Percentiles rank a stretch among this genome's conserved stretches.
These are phyloP conservation scores for Bacterosira constricta DNA, from an alignment of 108 stramenopile genomes.

Conservation along the genomic window DNA sequence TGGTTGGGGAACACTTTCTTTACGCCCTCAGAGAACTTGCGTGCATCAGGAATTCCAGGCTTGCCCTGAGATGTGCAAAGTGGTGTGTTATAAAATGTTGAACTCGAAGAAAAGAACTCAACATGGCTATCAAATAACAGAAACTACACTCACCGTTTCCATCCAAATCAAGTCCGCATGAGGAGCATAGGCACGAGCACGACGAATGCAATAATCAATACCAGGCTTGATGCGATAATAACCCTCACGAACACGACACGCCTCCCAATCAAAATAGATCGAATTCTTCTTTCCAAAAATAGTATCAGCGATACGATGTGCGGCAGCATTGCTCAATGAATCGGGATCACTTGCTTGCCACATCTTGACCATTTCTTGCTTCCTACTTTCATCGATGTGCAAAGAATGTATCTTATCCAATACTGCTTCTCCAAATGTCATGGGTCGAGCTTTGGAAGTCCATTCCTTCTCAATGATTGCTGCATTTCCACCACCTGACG, in stretches of 20 bases:
- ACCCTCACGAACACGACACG: constrained; percentile 93
- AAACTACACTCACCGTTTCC: constrained; percentile 65
- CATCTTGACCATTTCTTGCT: constrained; percentile 59
- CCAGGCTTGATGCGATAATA: constrained; percentile 91
- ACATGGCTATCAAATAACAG: background rate
- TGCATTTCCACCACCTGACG: constrained; percentile 36
- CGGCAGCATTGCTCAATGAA: constrained; percentile 78
- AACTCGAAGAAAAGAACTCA: background rate
- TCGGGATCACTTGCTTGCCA: constrained; percentile 88
- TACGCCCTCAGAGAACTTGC: constrained; percentile 78
- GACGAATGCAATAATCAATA: constrained; percentile 92
- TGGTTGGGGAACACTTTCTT: constrained; percentile 77
- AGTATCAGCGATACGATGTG: constrained; percentile 78
- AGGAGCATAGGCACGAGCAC: constrained; percentile 90
- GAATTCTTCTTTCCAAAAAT: constrained; percentile 83
- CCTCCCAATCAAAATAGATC: constrained; percentile 94
- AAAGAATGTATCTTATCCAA: constrained; percentile 64
- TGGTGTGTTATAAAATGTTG: background rate
- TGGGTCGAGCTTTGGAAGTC: constrained; percentile 64
- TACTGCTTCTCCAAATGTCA: constrained; percentile 91
- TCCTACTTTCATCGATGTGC: constrained; percentile 41
- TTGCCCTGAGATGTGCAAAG: constrained; percentile 26
- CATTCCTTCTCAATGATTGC: constrained; percentile 61
- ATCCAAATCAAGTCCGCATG: constrained; percentile 95
- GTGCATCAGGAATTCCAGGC: constrained; percentile 82